Evolutionary conservation across 164 flowering plant species (phyloP).

Genomic region (Buxus sempervirens): DNA sequence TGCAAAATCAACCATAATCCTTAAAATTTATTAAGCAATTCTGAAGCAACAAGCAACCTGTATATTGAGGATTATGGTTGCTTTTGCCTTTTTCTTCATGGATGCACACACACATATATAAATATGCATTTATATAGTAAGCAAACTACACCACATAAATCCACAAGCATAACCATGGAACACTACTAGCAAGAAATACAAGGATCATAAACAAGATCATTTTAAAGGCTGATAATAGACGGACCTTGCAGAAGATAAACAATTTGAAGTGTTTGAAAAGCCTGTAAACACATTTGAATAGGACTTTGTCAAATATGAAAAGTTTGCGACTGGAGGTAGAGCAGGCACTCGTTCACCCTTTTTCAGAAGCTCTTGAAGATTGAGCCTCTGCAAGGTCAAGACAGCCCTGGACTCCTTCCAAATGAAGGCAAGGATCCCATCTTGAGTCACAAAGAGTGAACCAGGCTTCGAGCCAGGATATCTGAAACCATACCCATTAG

Average conservation of each 20-base stretch:
- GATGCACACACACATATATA: too few relatives aligned
- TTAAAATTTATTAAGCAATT: too few relatives aligned
- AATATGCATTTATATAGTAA: too few relatives aligned
- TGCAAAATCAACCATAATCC: too few relatives aligned
- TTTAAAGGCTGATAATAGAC: constrained; percentile 6
- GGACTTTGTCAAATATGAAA: constrained; percentile 83
- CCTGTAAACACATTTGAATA: constrained; percentile 83
- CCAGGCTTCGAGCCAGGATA: constrained; percentile 98
- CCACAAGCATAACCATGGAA: too few relatives aligned
- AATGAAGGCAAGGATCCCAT: constrained; percentile 73
- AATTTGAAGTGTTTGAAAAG: constrained; percentile 41
- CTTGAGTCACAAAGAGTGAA: constrained; percentile 64
- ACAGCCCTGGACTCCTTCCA: constrained; percentile 84
- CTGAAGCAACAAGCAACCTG: too few relatives aligned
- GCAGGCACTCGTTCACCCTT: constrained; percentile 78
- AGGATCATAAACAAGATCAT: neutral
- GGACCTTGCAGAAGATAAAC: constrained; percentile 53
- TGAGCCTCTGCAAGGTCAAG: constrained; percentile 74
- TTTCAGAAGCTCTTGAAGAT: constrained; percentile 68
- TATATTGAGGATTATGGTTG: too few relatives aligned
- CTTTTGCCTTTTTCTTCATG: too few relatives aligned
- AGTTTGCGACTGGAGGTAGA: constrained; percentile 77
- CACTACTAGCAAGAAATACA: too few relatives aligned
- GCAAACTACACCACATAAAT: too few relatives aligned
- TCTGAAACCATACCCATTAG: constrained; percentile 92